phyloP scores from a whole-genome alignment of 176 grass and related monocot genomes.

The Puya raimondii region DNA sequence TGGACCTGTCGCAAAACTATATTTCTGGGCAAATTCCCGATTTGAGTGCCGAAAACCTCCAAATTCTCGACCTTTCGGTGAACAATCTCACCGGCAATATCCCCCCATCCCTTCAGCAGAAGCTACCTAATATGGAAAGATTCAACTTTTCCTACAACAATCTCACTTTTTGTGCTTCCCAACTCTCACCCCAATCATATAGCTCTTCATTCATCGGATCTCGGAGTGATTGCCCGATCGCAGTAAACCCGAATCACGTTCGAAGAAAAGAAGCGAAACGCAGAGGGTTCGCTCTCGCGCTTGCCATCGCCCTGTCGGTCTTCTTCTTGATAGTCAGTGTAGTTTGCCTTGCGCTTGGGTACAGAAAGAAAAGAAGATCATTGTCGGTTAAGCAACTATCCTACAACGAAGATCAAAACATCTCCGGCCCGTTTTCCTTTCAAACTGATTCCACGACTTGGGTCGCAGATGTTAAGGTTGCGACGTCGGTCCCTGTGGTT shows the following conservation, averaged over 20 bases:
- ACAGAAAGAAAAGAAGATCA: conserved; percentile 27
- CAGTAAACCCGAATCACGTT: conserved; percentile 52
- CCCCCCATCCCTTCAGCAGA: conserved; percentile 59
- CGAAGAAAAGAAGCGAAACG: conserved; percentile 23
- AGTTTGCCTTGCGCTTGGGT: conserved; percentile 42
- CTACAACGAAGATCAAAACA: conserved; percentile 50
- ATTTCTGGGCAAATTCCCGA: conserved; percentile 56
- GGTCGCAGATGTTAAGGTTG: conserved; percentile 86
- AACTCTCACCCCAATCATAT: conserved; percentile 46
- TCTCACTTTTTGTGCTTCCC: conserved; percentile 67
- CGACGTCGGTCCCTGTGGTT: conserved; percentile 78
- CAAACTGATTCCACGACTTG: conserved; percentile 83
- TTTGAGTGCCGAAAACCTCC: conserved; percentile 36
- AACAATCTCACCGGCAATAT: conserved; percentile 95
- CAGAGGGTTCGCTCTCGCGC: conserved; percentile 38
- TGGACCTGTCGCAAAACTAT: conserved; percentile 83
- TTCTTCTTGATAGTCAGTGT: conserved; percentile 49
- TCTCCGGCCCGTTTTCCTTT: conserved; percentile 73
- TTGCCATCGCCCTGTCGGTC: conserved; percentile 47
- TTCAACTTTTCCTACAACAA: conserved; percentile 99
- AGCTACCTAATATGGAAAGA: conserved; percentile 35
- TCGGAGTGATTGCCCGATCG: conserved; percentile 84
- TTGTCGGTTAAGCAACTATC: conserved; percentile 50
- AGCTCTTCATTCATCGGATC: conserved; percentile 58
- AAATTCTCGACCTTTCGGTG: conserved; percentile 64